Evolutionary conservation across 176 grass and related monocot genomes (phyloP).

Genomic region (Carex kokanica): DNA sequence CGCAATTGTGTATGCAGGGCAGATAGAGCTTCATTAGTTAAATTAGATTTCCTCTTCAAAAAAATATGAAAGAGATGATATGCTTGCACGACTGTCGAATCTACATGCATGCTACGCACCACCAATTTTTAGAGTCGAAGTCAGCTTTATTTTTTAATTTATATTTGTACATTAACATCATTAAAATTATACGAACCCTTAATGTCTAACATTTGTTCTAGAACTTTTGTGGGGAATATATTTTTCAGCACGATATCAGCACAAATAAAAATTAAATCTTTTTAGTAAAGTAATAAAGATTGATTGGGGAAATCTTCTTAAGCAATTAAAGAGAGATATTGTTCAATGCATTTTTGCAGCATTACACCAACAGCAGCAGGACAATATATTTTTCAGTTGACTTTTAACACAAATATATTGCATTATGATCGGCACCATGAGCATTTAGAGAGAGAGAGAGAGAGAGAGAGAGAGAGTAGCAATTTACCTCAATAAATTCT

Average conservation of each 20-base stretch:
- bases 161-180: neutral
- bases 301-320: neutral
- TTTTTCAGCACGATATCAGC: neutral
- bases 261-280: neutral
- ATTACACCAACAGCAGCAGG: neutral
- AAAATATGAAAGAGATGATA: neutral
- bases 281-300: neutral
- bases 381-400: neutral
- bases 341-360: neutral
- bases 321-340: neutral
- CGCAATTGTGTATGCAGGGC: neutral
- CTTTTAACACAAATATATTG: neutral
- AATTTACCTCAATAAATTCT: neutral
- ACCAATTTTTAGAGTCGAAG: neutral
- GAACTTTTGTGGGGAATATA: neutral
- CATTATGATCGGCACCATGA: neutral
- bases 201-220: neutral
- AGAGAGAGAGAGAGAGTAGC: constrained; percentile 1
- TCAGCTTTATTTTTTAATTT: neutral
- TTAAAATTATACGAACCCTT: neutral
- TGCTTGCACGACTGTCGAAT: neutral
- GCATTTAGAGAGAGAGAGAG: neutral
- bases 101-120: neutral
- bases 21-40: no score
- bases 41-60: neutral